Conservation (phyloP, 768 basidiomycete species). For the Fomitopsis serialis region DNA sequence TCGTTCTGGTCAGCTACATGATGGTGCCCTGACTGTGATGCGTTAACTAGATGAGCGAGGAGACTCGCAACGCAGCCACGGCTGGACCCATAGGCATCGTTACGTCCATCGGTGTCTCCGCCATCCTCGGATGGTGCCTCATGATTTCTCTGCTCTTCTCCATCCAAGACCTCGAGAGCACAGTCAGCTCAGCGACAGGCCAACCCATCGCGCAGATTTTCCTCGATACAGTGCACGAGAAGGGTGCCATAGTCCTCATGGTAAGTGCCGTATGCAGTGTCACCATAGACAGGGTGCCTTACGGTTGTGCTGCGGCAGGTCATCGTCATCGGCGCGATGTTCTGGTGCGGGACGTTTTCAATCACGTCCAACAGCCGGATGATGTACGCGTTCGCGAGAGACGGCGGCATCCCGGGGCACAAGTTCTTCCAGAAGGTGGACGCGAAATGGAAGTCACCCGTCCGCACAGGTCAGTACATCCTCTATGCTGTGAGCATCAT, state of each 20-base stretch:
- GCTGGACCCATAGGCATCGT: conserved; percentile 64
- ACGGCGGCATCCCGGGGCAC: conserved; percentile 67
- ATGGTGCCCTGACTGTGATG: too few species aligned
- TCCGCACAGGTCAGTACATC: conserved; percentile 50
- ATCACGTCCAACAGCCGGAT: conserved; percentile 76
- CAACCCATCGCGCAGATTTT: conserved; percentile 79
- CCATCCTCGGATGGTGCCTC: conserved; percentile 72
- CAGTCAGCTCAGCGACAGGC: conserved; percentile 47
- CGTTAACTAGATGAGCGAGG: conserved; percentile 60
- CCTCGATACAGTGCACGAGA: conserved; percentile 67
- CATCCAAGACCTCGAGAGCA: conserved; percentile 64
- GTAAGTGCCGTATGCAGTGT: conserved; percentile 22
- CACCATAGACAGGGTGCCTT: too few species aligned
- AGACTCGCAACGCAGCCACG: conserved; percentile 63
- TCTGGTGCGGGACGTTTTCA: conserved; percentile 73
- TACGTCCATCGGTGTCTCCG: conserved; percentile 68
- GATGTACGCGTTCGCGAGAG: conserved; percentile 80
- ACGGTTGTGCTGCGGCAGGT: conserved; percentile 29
- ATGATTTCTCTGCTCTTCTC: conserved; percentile 69
- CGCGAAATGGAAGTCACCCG: conserved; percentile 51
- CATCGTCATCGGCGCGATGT: conserved; percentile 68
- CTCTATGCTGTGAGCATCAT: neutral
- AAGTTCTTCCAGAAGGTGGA: conserved; percentile 63
- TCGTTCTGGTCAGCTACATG: neutral
- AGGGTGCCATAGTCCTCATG: conserved; percentile 73